Evolutionary conservation across 2,329 filamentous ascomycete species (phyloP), one percentile per base, ranked within the genome.

Genomic region (Knufia petricola): DNA sequence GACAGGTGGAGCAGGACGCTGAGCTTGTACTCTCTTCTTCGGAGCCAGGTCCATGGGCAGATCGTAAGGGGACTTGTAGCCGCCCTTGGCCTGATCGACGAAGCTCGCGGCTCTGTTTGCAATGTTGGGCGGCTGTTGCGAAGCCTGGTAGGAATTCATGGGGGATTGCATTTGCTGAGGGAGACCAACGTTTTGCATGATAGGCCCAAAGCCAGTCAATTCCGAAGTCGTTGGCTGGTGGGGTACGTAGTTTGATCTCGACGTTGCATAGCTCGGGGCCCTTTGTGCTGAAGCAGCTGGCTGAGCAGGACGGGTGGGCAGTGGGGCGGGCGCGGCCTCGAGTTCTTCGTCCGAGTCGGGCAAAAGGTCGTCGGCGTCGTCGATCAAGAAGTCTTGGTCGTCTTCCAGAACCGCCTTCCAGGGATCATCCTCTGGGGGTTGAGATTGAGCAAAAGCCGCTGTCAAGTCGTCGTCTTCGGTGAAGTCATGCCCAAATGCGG

Each of bases 41-140:
- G 84, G 67, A 21, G 74, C 77, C 24, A 98, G 77, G 48, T 95
- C 90, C 67, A 92, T 86, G 3, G 92, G 92, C 17, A 98, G 73
- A 67, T 98, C 94, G 60, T 95, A 98, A 0, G 92, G 92, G 17
- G 90, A 96, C 42, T 84, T 77, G 63, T 98, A 98, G 6, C 90
- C 89, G 49, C 86, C 86, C 66, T 94, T 96, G 2, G 87, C 72
- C 65, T 94, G 94, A 64, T 90, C 84, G 4, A 78, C 87, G 65
- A 95, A 98, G 66, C 90, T 96, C 63, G 94, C 81, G 1, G 79
- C 73, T 66, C 80, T 81, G 50, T 55, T 55, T 58, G 76, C 58
- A 53, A 75, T 69, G n/a, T 73, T 72, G 41, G 67, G 61, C 15
- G 69, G 63, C 31, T 58, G 63, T 50, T 52, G 61, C 61, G 53